Conservation (phyloP, 371 early-diverging fungal genomes). For the Choanephora cucurbitarum region DNA sequence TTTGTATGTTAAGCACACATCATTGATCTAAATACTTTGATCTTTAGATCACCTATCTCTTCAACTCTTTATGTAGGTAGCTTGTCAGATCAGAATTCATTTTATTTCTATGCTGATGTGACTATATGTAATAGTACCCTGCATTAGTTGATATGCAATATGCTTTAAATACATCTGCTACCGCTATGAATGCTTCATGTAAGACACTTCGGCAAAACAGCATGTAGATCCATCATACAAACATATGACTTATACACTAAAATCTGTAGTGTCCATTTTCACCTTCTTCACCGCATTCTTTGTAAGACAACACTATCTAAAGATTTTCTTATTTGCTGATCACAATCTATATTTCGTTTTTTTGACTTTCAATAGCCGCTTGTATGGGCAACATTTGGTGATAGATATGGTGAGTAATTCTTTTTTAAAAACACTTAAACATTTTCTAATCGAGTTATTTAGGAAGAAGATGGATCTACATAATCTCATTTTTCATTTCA, state of each 20-base stretch:
- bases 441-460: no score
- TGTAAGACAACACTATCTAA: conserved; percentile 15
- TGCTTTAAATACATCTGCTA: conserved; percentile 37
- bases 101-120: background rate
- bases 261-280: conserved; percentile 30
- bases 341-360: background rate
- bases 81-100: background rate
- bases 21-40: no score
- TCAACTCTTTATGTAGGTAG: conserved; percentile 38
- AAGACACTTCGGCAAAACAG: conserved; percentile 1
- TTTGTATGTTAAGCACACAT: no score
- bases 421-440: no score
- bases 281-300: conserved; percentile 38
- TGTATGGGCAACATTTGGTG: conserved; percentile 42
- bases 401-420: conserved; percentile 24
- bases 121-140: conserved; percentile 27
- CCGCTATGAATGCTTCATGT: conserved; percentile 46
- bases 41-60: conserved; percentile 24
- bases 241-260: conserved; percentile 1
- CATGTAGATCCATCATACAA: background rate
- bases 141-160: conserved; percentile 38
- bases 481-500: conserved; percentile 39
- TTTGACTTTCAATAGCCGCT: conserved; percentile 24
- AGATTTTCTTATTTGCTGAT: background rate
- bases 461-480: conserved; percentile 43